phyloP scores from a whole-genome alignment of 495 filamentous ascomycete species.

The Xylaria grammica region DNA sequence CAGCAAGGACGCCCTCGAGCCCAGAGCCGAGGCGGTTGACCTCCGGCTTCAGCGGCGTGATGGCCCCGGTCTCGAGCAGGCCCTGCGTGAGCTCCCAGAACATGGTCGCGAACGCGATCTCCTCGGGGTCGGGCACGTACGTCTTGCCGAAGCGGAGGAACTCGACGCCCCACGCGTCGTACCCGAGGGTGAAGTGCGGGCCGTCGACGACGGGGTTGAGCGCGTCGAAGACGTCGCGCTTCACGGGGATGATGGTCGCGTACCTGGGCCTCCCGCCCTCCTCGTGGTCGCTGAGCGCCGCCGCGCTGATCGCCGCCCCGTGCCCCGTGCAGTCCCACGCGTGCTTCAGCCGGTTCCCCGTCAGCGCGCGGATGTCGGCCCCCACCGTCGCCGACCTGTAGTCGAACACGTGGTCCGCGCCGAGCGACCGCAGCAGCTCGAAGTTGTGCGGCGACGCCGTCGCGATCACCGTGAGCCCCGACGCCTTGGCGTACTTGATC shows the following conservation, averaged over 20 bases:
- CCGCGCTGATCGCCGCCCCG: slow-evolving; percentile 31
- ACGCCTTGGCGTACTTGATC: slow-evolving; percentile 53
- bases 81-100: slow-evolving; percentile 31
- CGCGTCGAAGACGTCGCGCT: slow-evolving; percentile 23
- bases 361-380: slow-evolving; percentile 40
- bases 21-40: slow-evolving; percentile 42
- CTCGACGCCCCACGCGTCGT: slow-evolving; percentile 33
- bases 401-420: slow-evolving; percentile 53
- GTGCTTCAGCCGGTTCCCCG: slow-evolving; percentile 29
- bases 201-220: slow-evolving; percentile 40
- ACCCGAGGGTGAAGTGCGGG: slow-evolving; percentile 33
- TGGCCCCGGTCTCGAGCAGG: slow-evolving; percentile 35
- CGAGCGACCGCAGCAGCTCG: slow-evolving; percentile 43
- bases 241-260: slow-evolving; percentile 31
- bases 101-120: slow-evolving; percentile 31
- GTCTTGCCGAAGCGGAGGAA: slow-evolving; percentile 17
- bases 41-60: slow-evolving; percentile 35
- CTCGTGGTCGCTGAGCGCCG: slow-evolving; percentile 32
- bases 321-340: slow-evolving; percentile 45
- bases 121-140: slow-evolving; percentile 24
- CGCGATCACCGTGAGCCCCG: slow-evolving; percentile 50
- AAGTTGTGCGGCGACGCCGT: slow-evolving; percentile 52
- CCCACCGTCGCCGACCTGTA: slow-evolving; percentile 46
- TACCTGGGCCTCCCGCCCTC: slow-evolving; percentile 28
- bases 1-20: slow-evolving; percentile 42